Percentiles rank a stretch among this genome's conserved stretches.
These are phyloP conservation scores for Hemisphaericaspora lyxosophila DNA, from an alignment of 1,139 yeast species.

Conservation along the genomic window DNA sequence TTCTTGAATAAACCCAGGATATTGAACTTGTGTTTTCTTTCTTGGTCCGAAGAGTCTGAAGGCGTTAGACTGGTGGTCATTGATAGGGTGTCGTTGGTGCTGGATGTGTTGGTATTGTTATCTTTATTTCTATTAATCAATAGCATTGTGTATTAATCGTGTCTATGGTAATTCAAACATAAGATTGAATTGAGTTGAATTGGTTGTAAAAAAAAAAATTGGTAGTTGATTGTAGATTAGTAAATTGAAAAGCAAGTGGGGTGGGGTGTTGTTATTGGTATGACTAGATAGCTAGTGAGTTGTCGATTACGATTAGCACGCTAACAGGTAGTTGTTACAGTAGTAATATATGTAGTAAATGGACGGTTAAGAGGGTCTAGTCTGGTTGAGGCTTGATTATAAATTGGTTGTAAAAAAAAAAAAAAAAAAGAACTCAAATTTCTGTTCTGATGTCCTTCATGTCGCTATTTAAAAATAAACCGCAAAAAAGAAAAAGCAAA, in stretches of 20 bases:
- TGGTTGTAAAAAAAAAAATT: neutral
- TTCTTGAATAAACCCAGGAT: slow-evolving; percentile 13
- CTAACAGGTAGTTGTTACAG: neutral
- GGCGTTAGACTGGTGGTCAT: neutral
- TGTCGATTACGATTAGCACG: neutral
- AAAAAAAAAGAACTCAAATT: too few species aligned
- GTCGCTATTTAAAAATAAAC: too few species aligned
- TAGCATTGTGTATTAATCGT: slow-evolving; percentile 8
- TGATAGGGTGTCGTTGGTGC: neutral
- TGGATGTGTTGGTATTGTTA: neutral
- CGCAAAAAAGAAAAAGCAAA: too few species aligned
- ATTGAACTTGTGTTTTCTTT: slow-evolving; percentile 11
- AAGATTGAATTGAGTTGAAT: neutral
- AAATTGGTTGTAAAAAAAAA: neutral
- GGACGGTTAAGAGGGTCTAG: neutral
- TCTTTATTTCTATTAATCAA: slow-evolving; percentile 10
- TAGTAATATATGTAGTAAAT: neutral
- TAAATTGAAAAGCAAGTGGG: too few species aligned
- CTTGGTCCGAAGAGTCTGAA: neutral
- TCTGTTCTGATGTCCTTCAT: too few species aligned
- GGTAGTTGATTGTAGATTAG: neutral
- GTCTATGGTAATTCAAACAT: neutral
- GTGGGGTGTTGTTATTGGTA: neutral
- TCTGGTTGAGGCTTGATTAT: neutral
- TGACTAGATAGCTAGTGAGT: neutral